Percentiles rank a stretch among this genome's conserved stretches.
These are phyloP conservation scores for Cadophora gregata DNA, from an alignment of 2,329 filamentous ascomycete genomes.

Conservation along the genomic window DNA sequence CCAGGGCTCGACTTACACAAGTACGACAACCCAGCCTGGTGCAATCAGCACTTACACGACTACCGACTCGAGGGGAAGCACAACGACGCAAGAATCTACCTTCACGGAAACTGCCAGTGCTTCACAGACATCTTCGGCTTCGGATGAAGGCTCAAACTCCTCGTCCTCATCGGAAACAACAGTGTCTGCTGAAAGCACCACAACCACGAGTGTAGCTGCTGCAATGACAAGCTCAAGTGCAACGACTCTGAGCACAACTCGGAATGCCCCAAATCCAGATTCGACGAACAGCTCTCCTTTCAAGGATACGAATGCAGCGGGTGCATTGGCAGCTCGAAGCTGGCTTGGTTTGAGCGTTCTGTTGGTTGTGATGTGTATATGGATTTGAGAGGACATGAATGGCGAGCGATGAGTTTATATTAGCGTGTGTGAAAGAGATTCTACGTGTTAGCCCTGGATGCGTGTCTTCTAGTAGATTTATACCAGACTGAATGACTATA, in stretches of 20 bases:
- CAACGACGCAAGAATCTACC: constrained; percentile 9
- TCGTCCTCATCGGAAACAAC: not conserved
- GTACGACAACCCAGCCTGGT: constrained; percentile 13
- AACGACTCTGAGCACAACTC: constrained; percentile 23
- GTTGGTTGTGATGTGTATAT: constrained; percentile 20
- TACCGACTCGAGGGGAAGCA: constrained; percentile 23
- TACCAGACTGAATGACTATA: not conserved
- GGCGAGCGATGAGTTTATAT: constrained; percentile 9
- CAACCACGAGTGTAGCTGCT: constrained; percentile 20
- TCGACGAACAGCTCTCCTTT: constrained; percentile 42
- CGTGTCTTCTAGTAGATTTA: not conserved
- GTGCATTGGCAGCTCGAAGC: not conserved
- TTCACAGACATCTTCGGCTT: constrained; percentile 20
- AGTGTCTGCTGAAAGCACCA: constrained; percentile 17
- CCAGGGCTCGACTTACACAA: constrained; percentile 18
- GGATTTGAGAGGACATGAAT: constrained; percentile 18
- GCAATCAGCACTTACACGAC: constrained; percentile 21
- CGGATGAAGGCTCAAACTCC: not conserved
- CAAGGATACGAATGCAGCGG: constrained; percentile 31
- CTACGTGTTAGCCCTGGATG: not conserved
- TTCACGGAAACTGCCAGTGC: constrained; percentile 19
- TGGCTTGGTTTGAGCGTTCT: constrained; percentile 26
- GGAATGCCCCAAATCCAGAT: constrained; percentile 23
- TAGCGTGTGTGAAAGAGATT: not conserved
- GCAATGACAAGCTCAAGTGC: constrained; percentile 26